Percentiles rank a stretch among this genome's conserved stretches.
Evolutionary conservation across 2,329 filamentous ascomycete species (phyloP).

Genomic region (Stagonosporopsis tanaceti): DNA sequence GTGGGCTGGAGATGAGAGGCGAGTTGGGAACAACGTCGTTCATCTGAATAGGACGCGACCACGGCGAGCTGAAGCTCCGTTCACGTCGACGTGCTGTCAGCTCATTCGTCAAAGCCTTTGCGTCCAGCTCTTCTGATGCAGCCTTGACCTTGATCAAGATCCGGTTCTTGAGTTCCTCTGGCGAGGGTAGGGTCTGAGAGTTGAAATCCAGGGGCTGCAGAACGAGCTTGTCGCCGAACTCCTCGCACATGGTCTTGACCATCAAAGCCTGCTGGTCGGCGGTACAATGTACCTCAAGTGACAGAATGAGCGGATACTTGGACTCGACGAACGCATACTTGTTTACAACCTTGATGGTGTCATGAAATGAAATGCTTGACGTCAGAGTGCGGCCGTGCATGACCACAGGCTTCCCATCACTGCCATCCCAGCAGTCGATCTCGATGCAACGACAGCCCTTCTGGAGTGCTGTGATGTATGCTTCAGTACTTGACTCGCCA

Average conservation of each 20-base stretch:
- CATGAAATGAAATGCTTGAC: constrained; percentile 84
- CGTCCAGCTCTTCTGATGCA: constrained; percentile 58
- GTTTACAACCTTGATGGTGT: constrained; percentile 91
- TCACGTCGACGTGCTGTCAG: constrained; percentile 52
- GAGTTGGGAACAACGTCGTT: constrained; percentile 65
- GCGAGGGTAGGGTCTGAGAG: constrained; percentile 76
- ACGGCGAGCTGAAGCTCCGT: constrained; percentile 80
- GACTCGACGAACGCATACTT: constrained; percentile 91
- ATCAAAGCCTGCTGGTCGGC: constrained; percentile 83
- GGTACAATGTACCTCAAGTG: constrained; percentile 93
- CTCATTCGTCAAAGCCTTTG: constrained; percentile 47
- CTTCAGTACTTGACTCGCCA: constrained; percentile 90
- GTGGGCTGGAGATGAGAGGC: constrained; percentile 60
- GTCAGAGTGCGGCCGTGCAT: constrained; percentile 92
- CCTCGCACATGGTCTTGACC: constrained; percentile 86
- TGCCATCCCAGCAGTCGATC: constrained; percentile 97
- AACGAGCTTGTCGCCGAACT: constrained; percentile 82
- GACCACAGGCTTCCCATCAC: constrained; percentile 85
- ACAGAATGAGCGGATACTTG: constrained; percentile 90
- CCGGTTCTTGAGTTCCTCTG: constrained; percentile 81
- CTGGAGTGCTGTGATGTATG: constrained; percentile 87
- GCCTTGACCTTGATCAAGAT: constrained; percentile 96
- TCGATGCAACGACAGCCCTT: constrained; percentile 94
- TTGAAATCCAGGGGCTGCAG: constrained; percentile 76
- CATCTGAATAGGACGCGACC: constrained; percentile 67